Evolutionary conservation across 441 rosid species (phyloP), one percentile per base, ranked within the genome.

Genomic region (Melastoma candidum): DNA sequence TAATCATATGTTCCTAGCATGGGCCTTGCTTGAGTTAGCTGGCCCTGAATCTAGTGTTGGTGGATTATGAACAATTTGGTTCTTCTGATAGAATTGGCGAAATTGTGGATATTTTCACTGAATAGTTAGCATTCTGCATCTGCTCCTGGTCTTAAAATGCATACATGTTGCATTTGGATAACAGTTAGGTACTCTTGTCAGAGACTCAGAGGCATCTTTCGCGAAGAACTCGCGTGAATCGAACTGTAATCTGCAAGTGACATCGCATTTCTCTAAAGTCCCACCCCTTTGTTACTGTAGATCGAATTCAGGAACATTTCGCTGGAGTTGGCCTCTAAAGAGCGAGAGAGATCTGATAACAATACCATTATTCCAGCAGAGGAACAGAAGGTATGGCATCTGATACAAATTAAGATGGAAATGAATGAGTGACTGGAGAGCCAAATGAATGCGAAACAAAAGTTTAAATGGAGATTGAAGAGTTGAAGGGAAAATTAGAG

Each of bases 381-480:
- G 70, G 84, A 81, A 70, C 96, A 85, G 56, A 77, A 88, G 84
- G 95, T 85, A 26, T 46, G 53, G 17, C 17, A 25, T 24, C 17
- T 36, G 46, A 52, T 7, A 6, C 4, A 27, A 52, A 52, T 12
- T 32, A 32, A 17, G 22, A 17, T 17, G 22, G 22, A 17, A 17
- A 17, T 17, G 22, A 17, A 17, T 17, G 22, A 17, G 22, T 17
- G 22, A 17, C 22, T 92, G 66, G 86, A 92, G 70, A 72, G 76
- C 70, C 72, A 86, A 71, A 70, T 83, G 62, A 76, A 84, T 56
- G 79, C 68, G 25, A 82, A 86, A 64, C 92, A 92, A 72, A 83
- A 87, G 73, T 49, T 92, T 59, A 92, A 67, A 82, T 88, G 89
- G 98, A 82, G 67, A 92, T 92, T 62, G 75, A 77, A 66, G 96